phyloP scores from a whole-genome alignment of 805 yeast genomes.

The Saturnispora quitensis region DNA sequence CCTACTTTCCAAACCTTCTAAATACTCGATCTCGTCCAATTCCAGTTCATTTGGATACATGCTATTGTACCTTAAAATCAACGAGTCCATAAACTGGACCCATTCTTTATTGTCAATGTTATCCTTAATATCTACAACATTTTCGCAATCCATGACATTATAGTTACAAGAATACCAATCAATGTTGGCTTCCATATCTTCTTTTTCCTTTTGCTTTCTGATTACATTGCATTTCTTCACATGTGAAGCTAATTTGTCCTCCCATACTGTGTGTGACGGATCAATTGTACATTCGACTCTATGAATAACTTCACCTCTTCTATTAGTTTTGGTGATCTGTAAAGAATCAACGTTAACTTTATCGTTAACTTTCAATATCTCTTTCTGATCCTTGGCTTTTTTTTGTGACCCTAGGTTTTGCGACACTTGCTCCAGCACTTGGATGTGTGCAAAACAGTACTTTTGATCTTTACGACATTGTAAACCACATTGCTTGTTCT shows the following conservation, averaged over 20 bases:
- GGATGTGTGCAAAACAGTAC: constrained; percentile 56
- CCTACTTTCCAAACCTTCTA: constrained; percentile 33
- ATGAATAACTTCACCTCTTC: constrained; percentile 23
- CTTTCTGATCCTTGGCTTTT: not conserved
- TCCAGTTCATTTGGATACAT: constrained; percentile 8
- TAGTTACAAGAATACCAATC: constrained; percentile 42
- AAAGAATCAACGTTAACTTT: constrained; percentile 1
- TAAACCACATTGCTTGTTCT: constrained; percentile 52
- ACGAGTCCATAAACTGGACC: constrained; percentile 14
- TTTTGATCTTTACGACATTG: constrained; percentile 40
- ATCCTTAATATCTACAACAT: not conserved
- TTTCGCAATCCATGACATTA: constrained; percentile 30
- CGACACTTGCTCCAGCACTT: constrained; percentile 2
- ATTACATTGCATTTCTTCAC: constrained; percentile 50
- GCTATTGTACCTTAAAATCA: constrained; percentile 11
- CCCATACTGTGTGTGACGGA: constrained; percentile 66
- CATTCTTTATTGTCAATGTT: constrained; percentile 18
- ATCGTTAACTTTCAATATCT: not conserved
- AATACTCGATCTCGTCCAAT: constrained; percentile 17
- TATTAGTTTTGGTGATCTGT: constrained; percentile 13
- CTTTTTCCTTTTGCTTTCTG: constrained; percentile 24
- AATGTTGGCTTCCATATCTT: constrained; percentile 22
- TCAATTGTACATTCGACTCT: constrained; percentile 74
- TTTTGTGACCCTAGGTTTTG: not conserved
- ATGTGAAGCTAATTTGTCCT: constrained; percentile 45